A percentile compares a stretch with the other conserved stretches of the same genome.
These are phyloP conservation scores for Sutorius australiensis DNA, from an alignment of 768 basidiomycete species.

Conservation along the genomic window DNA sequence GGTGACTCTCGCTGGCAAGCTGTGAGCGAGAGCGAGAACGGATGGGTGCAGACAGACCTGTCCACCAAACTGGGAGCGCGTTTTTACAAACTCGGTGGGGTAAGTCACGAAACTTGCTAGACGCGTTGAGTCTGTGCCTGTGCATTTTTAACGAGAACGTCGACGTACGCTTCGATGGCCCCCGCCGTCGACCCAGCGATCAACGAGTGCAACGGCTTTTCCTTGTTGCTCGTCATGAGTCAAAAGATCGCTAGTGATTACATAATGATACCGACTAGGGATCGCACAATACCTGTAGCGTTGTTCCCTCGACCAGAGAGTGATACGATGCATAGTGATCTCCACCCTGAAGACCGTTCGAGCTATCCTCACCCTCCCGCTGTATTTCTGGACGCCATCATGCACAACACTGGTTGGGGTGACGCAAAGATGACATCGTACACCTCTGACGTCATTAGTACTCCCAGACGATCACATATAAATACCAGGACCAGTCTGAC, in stretches of 20 bases:
- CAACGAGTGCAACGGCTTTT: constrained; percentile 83
- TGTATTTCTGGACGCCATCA: too few species aligned
- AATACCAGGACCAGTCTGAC: constrained; percentile 6
- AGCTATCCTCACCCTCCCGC: too few species aligned
- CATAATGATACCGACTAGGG: neutral
- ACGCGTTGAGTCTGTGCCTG: constrained; percentile 30
- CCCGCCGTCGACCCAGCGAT: constrained; percentile 91
- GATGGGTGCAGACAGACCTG: constrained; percentile 41
- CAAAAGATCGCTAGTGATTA: neutral
- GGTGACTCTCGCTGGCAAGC: constrained; percentile 58
- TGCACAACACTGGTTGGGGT: too few species aligned
- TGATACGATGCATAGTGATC: too few species aligned
- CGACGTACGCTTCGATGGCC: constrained; percentile 84
- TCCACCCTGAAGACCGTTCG: too few species aligned
- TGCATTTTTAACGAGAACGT: neutral
- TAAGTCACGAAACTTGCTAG: constrained; percentile 74
- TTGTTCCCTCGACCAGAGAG: too few species aligned
- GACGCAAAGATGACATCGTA: constrained; percentile 6
- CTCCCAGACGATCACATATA: constrained; percentile 2
- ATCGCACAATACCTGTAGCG: too few species aligned
- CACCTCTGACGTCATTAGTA: constrained; percentile 11
- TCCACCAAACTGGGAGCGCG: constrained; percentile 86
- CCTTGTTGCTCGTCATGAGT: constrained; percentile 54
- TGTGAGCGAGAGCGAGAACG: neutral
- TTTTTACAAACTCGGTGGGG: constrained; percentile 91